phyloP scores from a whole-genome alignment of 306 rosid genomes.

The Pterocarpus macrocarpus region DNA sequence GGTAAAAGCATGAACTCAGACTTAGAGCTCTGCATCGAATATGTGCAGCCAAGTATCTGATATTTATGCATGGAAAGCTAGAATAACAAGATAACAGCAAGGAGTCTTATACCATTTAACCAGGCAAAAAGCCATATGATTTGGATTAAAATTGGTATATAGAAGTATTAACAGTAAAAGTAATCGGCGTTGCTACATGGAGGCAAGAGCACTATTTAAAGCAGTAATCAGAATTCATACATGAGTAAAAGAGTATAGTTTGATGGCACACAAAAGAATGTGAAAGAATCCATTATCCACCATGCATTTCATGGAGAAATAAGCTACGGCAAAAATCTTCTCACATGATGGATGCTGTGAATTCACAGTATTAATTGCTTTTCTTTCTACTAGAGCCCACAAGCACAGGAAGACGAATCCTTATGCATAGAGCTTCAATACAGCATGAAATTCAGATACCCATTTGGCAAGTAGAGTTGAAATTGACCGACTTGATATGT shows the following conservation, averaged over 20 bases:
- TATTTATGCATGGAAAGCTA: not conserved
- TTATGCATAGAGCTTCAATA: not conserved
- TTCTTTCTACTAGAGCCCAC: not conserved
- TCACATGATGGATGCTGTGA: not conserved
- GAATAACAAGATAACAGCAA: not conserved
- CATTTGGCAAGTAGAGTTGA: slow-evolving; percentile 5
- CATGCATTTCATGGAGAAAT: not conserved
- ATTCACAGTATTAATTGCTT: not conserved
- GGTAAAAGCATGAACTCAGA: not conserved
- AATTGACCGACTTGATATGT: not conserved
- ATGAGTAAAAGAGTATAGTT: not conserved
- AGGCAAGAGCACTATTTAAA: not conserved
- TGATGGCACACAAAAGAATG: not conserved
- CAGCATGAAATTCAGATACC: not conserved
- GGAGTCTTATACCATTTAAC: not conserved
- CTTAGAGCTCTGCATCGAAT: not conserved
- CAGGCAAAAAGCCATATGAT: not conserved
- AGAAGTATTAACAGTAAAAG: not conserved
- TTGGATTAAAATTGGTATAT: slow-evolving; percentile 12
- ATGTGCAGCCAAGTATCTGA: slow-evolving; percentile 9
- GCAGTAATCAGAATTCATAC: slow-evolving; percentile 2
- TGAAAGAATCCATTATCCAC: not conserved
- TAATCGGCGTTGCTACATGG: slow-evolving; percentile 4
- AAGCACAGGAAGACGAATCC: not conserved
- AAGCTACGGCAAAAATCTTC: not conserved